Base-by-base conservation (phyloP, 371 early-diverging fungal genomes). In the Mortierella sp. region DNA sequence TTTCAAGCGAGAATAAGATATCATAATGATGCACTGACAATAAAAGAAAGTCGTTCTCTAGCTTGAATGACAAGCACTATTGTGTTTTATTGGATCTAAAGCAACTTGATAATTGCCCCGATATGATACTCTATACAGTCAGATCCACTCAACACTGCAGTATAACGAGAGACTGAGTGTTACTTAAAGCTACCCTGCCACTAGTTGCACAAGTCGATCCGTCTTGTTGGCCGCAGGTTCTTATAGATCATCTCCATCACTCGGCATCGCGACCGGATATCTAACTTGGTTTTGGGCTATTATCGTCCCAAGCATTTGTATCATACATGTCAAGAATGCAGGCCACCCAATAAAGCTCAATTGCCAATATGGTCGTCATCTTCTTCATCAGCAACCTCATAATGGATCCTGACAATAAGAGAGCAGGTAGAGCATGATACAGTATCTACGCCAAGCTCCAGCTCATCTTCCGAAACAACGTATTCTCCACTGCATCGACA, bases 1-100 rank as follows among this genome's bases (percentile, higher is more conserved):
- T 67, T 86, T 94, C 65, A 87, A 85, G 52, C 85, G 89, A 1
- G 77, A 61, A 41, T 78, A 62, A 58, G 48, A 19, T 43, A 45
- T 55, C 13, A 24, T 1, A 55, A 21, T 55, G 21, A 28, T 24
- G 21, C 6, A 9, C 21, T 21, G 24, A 24, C 24, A 55, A 24
- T 55, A 24, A 55, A 55, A 4, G 24, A 52, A 52, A 55, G 9
- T 21, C 55, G 10, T 32, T 45, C n/a, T 48, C 47, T 8, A 28
- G 19, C 40, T 33, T 45, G 43, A 16, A 24, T 50, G 16, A 2
- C 48, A 19, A 19, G 48, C 19, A 48, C 48, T n/a, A 6, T 24
- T 55, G 24, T 55, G 11, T 28, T 55, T 24, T 43, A 28, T 28
- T 28, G 28, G 43, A 43, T 43, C 43, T 43, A 43, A 43, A 43